Evolutionary conservation across 148 eudicot species (phyloP), one percentile per base, ranked within the genome.

Genomic region (Chenopodium quinoa): DNA sequence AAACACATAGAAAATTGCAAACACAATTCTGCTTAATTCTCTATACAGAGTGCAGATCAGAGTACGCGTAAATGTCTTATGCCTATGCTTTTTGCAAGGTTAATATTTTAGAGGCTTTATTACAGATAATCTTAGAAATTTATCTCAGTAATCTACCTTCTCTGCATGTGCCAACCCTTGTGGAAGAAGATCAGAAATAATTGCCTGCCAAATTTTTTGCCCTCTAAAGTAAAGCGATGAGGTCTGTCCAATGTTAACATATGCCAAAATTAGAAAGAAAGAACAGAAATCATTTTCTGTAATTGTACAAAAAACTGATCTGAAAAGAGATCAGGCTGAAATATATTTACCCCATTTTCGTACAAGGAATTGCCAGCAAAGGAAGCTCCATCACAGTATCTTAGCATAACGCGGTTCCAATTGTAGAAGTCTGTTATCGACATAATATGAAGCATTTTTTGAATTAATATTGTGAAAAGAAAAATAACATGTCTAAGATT

Each of bases 381-480:
- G 13, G 99, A 96, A 66, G 98, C 99, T 44, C 99, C 99, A 77
- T 96, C 99, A 82, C 99, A 96, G 44, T 96, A 96, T 89, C 97
- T 88, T 68, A 96, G 78, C 91, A 91, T 92, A 71, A 96, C 97
- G 34, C 99, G 99, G 64, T 96, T 96, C 99, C 99, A 96, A 77
- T 96, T 92, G 92, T 96, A 93, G 80, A 96, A 94, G 84, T 92
- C 99, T 96, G 92, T 82, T 60, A 4, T 25, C 44, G 19, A 70
- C n/a, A 56, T 46, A 5, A n/a, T 2, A 34, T 48, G 32, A 22
- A 75, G 23, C 83, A 71, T 10, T 71, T 47, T 60, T 58, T 13
- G 64, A 13, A 68, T 73, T 23, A 34, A 37, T 48, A 73, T 44
- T 11, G 14, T 22, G 2, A 4, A 40, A 67, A 16, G 11, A 29